Evolutionary conservation across 1,139 yeast genomes (phyloP).

Genomic region (Protomyces lactucae-debilis): DNA sequence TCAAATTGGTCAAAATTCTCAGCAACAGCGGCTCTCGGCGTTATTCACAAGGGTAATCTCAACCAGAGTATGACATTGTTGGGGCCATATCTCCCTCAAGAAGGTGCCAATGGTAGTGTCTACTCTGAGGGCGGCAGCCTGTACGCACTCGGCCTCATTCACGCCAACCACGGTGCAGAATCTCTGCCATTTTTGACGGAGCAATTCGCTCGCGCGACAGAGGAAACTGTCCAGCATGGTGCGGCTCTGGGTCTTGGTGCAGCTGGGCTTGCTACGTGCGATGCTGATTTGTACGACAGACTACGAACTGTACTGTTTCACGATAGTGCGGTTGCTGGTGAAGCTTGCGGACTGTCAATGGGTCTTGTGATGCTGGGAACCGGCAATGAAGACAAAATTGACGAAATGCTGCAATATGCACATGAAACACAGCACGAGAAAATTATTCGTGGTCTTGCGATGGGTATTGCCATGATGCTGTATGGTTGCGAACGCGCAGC

Average conservation of each 20-base stretch:
- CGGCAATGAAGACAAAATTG: slow-evolving; percentile 65
- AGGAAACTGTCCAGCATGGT: slow-evolving; percentile 86
- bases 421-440: slow-evolving; percentile 95
- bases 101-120: slow-evolving; percentile 47
- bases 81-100: slow-evolving; percentile 76
- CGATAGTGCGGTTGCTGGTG: slow-evolving; percentile 92
- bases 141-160: slow-evolving; percentile 86
- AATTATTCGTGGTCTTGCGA: slow-evolving; percentile 83
- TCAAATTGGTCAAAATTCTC: slow-evolving; percentile 97
- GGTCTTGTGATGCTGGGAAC: slow-evolving; percentile 95
- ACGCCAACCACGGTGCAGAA: slow-evolving; percentile 94
- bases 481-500: slow-evolving; percentile 85
- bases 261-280: slow-evolving; percentile 91
- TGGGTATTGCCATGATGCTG: slow-evolving; percentile 80
- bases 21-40: slow-evolving; percentile 98
- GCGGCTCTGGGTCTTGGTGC: slow-evolving; percentile 95
- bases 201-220: slow-evolving; percentile 44
- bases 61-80: slow-evolving; percentile 83
- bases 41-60: slow-evolving; percentile 89
- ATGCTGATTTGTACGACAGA: slow-evolving; percentile 70
- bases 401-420: slow-evolving; percentile 86
- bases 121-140: slow-evolving; percentile 95
- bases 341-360: slow-evolving; percentile 95
- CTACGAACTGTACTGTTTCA: slow-evolving; percentile 78
- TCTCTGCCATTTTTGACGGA: slow-evolving; percentile 69